A percentile compares a stretch with the other conserved stretches of the same genome.
Conservation (phyloP, 2,329 filamentous ascomycete species). For the Apiospora sp. region DNA sequence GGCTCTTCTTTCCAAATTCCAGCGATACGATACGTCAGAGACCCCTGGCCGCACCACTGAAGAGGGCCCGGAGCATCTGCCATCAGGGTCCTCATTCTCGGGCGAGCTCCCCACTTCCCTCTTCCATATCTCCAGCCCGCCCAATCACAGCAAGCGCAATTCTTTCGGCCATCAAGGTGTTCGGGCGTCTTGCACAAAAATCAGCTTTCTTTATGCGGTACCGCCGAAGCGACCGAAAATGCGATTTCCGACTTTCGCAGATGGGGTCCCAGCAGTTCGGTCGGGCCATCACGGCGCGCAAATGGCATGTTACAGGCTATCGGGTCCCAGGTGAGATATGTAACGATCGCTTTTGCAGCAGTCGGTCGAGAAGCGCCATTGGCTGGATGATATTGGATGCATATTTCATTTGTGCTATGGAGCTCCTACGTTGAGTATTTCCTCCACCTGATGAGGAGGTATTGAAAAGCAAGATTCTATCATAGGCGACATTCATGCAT, state of each 20-base stretch:
- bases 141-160: not conserved
- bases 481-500: not conserved
- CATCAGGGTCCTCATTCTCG: constrained; percentile 21
- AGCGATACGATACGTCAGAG: constrained; percentile 4
- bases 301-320: not conserved
- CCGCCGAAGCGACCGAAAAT: not conserved
- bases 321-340: not conserved
- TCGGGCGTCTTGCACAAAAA: constrained; percentile 1
- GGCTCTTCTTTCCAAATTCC: not conserved
- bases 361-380: not conserved
- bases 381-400: not conserved
- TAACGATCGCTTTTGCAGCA: not conserved
- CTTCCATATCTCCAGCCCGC: not conserved
- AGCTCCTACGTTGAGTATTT: not conserved
- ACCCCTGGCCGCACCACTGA: constrained; percentile 6
- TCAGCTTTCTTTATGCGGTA: constrained; percentile 13
- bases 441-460: not conserved
- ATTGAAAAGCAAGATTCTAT: too few species aligned
- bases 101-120: not conserved
- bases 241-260: not conserved
- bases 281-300: not conserved
- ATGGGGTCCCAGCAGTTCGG: not conserved
- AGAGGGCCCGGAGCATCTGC: not conserved
- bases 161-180: not conserved
- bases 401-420: not conserved